Base-by-base conservation (phyloP, 1,284 basidiomycete species). In the Cutaneotrichosporon spelunceum region DNA sequence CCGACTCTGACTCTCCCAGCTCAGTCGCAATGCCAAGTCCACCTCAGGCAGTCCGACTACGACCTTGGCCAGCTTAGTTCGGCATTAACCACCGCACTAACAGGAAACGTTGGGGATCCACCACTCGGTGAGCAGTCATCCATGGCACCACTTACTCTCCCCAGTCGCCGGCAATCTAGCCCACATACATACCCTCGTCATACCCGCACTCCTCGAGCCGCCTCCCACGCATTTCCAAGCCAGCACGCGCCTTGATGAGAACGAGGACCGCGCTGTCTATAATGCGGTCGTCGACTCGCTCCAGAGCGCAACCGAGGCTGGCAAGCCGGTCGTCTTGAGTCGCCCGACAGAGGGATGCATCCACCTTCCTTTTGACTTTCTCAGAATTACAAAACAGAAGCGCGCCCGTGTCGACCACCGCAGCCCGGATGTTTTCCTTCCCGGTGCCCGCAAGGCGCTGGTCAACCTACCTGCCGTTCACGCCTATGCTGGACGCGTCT, bases 121-220 rank as follows among this genome's bases (percentile, higher is more conserved):
- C n/a, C 23, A 10, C 48, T 53, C 3, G 11, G 61, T 62, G 21
- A 52, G 61, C 45, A 16, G 14, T 23, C 23, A 2, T 6, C 24
- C 19, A 14, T 13, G 10, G 29, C 19, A 19, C 2, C 29, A 1
- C 24, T 3, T n/a, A 26, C 11, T 36, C 42, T n/a, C 2, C 21
- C 23, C 36, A 48, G 30, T 55, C 23, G 24, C 47, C 24, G 23
- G 19, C 33, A 45, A n/a, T 9, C 23, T 34, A 34, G 65, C 70
- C 50, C 76, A 75, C 62, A 58, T 73, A 4, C 72, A 76, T 59
- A 72, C 75, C 3, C 61, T 71, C 57, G 70, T 70, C 1, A 53
- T 76, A 19, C 70, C 75, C 14, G 57, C 64, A 13, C 55, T 61
- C 0, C 56, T 75, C 11, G 11, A 48, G 11, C 58, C 68, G 5